phyloP scores from a whole-genome alignment of 306 rosid species.

The Dalbergia oliveri region DNA sequence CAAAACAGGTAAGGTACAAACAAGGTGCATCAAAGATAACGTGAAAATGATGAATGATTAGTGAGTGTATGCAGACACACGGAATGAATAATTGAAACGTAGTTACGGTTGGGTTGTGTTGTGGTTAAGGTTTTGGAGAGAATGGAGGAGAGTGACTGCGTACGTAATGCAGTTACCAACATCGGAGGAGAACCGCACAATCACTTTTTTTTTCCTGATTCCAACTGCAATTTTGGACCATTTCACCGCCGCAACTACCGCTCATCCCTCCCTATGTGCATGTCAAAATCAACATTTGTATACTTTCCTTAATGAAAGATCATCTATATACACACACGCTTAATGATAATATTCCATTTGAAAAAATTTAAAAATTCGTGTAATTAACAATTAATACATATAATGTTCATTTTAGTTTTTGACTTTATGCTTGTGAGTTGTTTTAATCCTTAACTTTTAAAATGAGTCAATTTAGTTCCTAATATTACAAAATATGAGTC shows the following conservation, averaged over 20 bases:
- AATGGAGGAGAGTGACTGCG: not conserved
- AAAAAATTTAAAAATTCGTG: too few species aligned
- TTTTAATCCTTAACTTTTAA: too few species aligned
- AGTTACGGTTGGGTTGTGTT: not conserved
- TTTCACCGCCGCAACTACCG: slow-evolving; percentile 38
- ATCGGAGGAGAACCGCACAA: slow-evolving; percentile 41
- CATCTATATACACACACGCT: too few species aligned
- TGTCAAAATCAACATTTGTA: too few species aligned
- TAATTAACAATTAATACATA: too few species aligned
- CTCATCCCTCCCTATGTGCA: slow-evolving; percentile 16
- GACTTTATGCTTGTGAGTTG: too few species aligned
- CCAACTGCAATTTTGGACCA: slow-evolving; percentile 12
- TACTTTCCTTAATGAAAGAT: too few species aligned
- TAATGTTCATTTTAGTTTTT: too few species aligned
- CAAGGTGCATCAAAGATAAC: not conserved
- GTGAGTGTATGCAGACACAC: not conserved
- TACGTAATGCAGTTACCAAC: slow-evolving; percentile 20
- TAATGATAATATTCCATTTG: too few species aligned
- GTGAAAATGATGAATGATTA: not conserved
- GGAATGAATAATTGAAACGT: not conserved
- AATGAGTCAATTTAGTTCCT: too few species aligned
- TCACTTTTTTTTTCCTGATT: not conserved
- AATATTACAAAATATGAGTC: too few species aligned
- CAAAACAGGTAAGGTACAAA: not conserved
- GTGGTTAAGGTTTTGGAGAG: slow-evolving; percentile 43